Conservation (phyloP, 176 grass and related monocot genomes). For the Elaeis guineensis region DNA sequence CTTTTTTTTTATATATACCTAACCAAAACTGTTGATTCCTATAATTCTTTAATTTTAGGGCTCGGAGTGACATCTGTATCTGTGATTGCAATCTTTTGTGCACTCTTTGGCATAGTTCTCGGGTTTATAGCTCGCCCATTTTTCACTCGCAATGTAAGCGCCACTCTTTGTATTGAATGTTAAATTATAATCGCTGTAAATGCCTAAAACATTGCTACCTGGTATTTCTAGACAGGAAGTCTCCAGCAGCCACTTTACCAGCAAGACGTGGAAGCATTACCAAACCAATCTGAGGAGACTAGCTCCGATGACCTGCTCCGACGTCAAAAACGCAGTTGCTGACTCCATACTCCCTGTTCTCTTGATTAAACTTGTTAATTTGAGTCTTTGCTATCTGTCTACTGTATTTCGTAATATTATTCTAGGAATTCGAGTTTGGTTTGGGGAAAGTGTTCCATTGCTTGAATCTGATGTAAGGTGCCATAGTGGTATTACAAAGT, state of each 20-base stretch:
- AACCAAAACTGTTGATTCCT: no score
- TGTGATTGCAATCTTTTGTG: conserved; percentile 25
- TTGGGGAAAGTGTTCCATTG: conserved; percentile 5
- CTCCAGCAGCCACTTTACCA: conserved; percentile 52
- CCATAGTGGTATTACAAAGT: neutral
- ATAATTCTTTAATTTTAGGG: conserved; percentile 17
- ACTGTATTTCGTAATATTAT: conserved; percentile 23
- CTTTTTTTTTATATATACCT: no score
- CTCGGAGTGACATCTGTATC: conserved; percentile 20
- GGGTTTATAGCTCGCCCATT: conserved; percentile 29
- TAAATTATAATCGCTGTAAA: neutral
- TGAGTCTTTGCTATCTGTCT: conserved; percentile 24
- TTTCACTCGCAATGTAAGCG: conserved; percentile 36
- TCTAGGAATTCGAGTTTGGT: conserved; percentile 10
- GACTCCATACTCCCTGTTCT: conserved; percentile 11
- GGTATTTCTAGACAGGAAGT: conserved; percentile 45
- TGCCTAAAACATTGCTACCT: conserved; percentile 9
- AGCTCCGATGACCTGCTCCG: conserved; percentile 38
- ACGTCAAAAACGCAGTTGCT: conserved; percentile 47
- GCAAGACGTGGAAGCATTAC: conserved; percentile 31
- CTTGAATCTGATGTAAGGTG: conserved; percentile 3
- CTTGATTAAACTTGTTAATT: conserved; percentile 27
- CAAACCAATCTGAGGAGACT: conserved; percentile 30
- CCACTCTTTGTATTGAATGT: conserved; percentile 2
- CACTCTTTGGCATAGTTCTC: conserved; percentile 22